Percentiles rank a stretch among this genome's conserved stretches.
Evolutionary conservation across 2,329 filamentous ascomycete species (phyloP).

Genomic region (Elsinoe australis): DNA sequence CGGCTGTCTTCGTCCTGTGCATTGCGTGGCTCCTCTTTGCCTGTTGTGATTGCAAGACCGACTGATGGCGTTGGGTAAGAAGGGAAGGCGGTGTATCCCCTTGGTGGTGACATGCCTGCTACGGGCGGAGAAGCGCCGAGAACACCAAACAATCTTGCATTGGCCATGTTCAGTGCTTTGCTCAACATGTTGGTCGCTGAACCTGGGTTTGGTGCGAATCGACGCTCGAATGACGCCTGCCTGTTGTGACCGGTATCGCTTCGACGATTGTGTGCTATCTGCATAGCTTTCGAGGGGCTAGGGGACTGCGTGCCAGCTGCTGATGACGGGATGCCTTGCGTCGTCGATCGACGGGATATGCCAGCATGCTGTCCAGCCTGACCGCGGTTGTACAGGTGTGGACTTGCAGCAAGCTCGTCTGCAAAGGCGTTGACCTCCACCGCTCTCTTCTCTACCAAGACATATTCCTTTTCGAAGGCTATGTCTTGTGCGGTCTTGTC

Average conservation of each 20-base stretch:
- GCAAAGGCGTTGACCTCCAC: constrained; percentile 97
- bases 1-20: constrained; percentile 70
- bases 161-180: constrained; percentile 91
- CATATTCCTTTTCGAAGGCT: constrained; percentile 86
- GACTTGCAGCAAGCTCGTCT: constrained; percentile 80
- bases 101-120: constrained; percentile 62
- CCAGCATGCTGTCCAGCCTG: constrained; percentile 45
- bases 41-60: constrained; percentile 55
- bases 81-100: constrained; percentile 73
- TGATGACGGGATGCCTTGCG: constrained; percentile 63
- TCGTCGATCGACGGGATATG: constrained; percentile 68
- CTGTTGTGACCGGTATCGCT: constrained; percentile 59
- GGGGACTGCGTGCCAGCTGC: constrained; percentile 59
- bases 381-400: constrained; percentile 52
- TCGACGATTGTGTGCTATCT: constrained; percentile 61
- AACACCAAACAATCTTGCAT: constrained; percentile 60
- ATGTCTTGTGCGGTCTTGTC: constrained; percentile 75
- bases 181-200: constrained; percentile 87
- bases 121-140: constrained; percentile 60
- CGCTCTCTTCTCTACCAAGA: constrained; percentile 87
- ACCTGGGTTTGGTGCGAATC: constrained; percentile 63
- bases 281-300: constrained; percentile 63
- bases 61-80: constrained; percentile 70
- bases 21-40: constrained; percentile 44
- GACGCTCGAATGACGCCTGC: constrained; percentile 71